Evolutionary conservation across 345 rosid species (phyloP).

Genomic region (Eucalyptus pauciflora): DNA sequence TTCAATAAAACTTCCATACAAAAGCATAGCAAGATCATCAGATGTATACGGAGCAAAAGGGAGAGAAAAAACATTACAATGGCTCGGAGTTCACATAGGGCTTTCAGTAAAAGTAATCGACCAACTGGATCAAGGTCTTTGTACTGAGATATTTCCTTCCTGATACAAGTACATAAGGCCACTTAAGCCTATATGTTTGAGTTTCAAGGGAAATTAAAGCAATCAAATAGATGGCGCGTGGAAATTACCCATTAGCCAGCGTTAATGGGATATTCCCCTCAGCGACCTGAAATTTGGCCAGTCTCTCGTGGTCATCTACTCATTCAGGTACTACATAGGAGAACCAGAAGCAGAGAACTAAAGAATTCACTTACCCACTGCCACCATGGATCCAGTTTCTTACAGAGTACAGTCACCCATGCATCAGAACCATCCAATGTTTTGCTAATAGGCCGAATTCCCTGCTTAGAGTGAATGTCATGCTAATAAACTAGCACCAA

Average conservation of each 20-base stretch:
- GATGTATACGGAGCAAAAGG: neutral
- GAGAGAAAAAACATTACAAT: conserved; percentile 26
- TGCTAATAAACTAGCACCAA: neutral
- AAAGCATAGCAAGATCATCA: neutral
- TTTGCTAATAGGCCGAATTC: conserved; percentile 64
- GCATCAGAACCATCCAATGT: conserved; percentile 35
- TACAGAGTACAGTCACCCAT: conserved; percentile 76
- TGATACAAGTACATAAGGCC: conserved; percentile 13
- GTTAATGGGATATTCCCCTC: conserved; percentile 57
- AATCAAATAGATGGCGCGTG: neutral
- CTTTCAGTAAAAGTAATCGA: conserved; percentile 61
- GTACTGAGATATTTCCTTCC: conserved; percentile 57
- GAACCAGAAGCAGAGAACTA: neutral
- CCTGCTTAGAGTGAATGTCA: conserved; percentile 19
- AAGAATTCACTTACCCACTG: conserved; percentile 45
- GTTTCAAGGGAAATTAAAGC: neutral
- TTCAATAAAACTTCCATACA: neutral
- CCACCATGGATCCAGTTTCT: conserved; percentile 73
- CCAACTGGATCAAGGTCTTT: conserved; percentile 40
- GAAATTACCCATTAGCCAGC: conserved; percentile 46
- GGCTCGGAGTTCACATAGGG: conserved; percentile 81
- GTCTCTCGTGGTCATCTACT: neutral
- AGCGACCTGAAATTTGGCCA: conserved; percentile 45
- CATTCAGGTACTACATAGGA: neutral
- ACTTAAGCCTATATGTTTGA: neutral